Base-by-base conservation (phyloP, 805 yeast genomes). In the Soucietia sequanensis region DNA sequence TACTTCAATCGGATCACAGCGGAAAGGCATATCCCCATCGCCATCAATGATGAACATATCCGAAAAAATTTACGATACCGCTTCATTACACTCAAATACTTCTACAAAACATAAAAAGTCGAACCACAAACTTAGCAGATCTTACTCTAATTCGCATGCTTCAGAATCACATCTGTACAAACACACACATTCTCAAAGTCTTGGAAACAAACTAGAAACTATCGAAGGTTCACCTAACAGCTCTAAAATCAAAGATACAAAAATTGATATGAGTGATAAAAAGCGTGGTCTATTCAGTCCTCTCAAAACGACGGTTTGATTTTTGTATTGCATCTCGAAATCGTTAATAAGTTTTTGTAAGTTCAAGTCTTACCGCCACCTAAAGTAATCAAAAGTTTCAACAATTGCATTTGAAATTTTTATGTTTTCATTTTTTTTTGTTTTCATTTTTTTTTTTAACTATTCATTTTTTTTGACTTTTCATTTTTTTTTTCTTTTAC, bases 31-130 rank as follows among this genome's bases (percentile, higher is more conserved):
- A 10, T 37, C 41, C 8, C 37, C 41, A 15, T 26, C 33, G 5
- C 34, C 42, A 3, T 34, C 42, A 15, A 35, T 37, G 36, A 34
- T 22, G 30, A 31, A 34, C 26, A 13, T 34, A n/a, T 39, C 34
- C n/a, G 34, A 25, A n/a, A 27, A 30, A 19, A 27, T 27, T 14
- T 7, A 10, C 6, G 14, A 29, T 14, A 29, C 16, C 10, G 31
- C 23, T 16, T 16, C 20, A 29, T 13, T 16, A 29, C 10, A 25
- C 14, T 12, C 7, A 21, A 8, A 8, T 7, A 21, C 23, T 10
- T 21, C 23, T 8, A 21, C 23, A 21, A 7, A 21, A 21, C 9
- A 10, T 10, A 21, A 21, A 21, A 10, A 21, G 23, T 8, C n/a
- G n/a, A n/a, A n/a, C n/a, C n/a, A n/a, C n/a, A n/a, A n/a, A n/a